These are phyloP conservation scores for Biancaea sappan DNA, from an alignment of 306 rosid species.

Conservation along the genomic window DNA sequence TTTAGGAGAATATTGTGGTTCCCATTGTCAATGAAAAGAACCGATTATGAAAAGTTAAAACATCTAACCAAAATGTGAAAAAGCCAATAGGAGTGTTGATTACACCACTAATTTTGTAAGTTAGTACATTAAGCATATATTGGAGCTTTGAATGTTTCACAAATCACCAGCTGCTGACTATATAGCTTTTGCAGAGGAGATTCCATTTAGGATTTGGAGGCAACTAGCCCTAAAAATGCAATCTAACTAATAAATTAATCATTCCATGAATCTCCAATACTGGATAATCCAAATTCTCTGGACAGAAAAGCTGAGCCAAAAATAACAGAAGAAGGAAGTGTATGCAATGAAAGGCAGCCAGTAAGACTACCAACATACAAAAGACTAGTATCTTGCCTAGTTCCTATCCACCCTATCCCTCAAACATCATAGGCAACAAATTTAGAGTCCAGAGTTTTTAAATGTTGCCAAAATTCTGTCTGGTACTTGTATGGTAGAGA, in stretches of 20 bases:
- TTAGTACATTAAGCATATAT: constrained; percentile 2
- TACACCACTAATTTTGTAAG: background rate
- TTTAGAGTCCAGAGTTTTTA: background rate
- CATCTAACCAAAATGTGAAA: background rate
- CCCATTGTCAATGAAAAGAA: background rate
- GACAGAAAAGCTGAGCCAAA: background rate
- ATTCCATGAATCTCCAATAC: background rate
- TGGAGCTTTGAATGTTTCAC: constrained; percentile 20
- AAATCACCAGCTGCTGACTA: background rate
- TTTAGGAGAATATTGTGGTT: background rate
- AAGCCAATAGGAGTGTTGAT: background rate
- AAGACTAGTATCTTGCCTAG: background rate
- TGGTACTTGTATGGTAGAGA: background rate
- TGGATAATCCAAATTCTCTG: background rate
- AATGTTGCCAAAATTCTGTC: background rate
- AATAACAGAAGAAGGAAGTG: too few relatives aligned
- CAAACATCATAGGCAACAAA: background rate
- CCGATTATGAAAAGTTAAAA: background rate
- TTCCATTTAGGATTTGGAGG: background rate
- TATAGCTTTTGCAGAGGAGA: background rate
- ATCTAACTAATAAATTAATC: background rate
- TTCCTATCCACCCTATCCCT: background rate
- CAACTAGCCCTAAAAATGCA: background rate
- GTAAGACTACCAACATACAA: background rate
- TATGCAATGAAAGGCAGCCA: too few relatives aligned